Base-by-base conservation (phyloP, 2,329 filamentous ascomycete genomes). In the Nemania serpens region DNA sequence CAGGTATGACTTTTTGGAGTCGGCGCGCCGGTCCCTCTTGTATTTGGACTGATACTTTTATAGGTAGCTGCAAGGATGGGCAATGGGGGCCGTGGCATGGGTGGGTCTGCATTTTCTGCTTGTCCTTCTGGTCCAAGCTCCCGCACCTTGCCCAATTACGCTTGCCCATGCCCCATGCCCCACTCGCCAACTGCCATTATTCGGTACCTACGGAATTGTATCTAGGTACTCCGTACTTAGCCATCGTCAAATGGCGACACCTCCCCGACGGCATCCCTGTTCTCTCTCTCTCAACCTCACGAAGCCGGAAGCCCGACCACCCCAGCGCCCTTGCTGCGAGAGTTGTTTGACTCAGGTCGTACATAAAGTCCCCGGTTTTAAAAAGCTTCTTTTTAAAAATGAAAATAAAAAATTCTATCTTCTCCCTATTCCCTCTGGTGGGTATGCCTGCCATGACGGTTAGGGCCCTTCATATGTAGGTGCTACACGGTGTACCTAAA, bases 11-110 rank as follows among this genome's bases (percentile, higher is more conserved):
- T 66, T 68, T 68, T 67, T 61, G 65, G 66, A 68, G 61, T 68
- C 66, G 66, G 66, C 66, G 66, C 66, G 64, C 62, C 60, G 65
- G 66, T 66, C 63, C 66, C 65, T 68, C 66, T 68, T 68, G 66
- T 68, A 68, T 68, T 68, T 68, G 66, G 62, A 66, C 57, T 67
- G 64, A 68, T 68, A 68, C 66, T 68, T 68, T 68, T 68, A 68
- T 68, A 68, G 66, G 65, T 65, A 66, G 61, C 53, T 65, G 66
- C 66, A 65, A 63, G 66, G 66, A 65, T 66, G 59, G 61, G 59
- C 36, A 59, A 66, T 63, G 65, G 62, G 64, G 64, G 58, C 48
- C 57, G 25, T 49, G 12, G 42, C 53, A 54, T 55, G 61, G 48
- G 63, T 66, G 62, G 62, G 50, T 46, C 60, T 67, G 46, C 59